Percentiles rank a stretch among this genome's conserved stretches.
These are phyloP conservation scores for Diplodia intermedia DNA, from an alignment of 2,329 filamentous ascomycete species.

Conservation along the genomic window DNA sequence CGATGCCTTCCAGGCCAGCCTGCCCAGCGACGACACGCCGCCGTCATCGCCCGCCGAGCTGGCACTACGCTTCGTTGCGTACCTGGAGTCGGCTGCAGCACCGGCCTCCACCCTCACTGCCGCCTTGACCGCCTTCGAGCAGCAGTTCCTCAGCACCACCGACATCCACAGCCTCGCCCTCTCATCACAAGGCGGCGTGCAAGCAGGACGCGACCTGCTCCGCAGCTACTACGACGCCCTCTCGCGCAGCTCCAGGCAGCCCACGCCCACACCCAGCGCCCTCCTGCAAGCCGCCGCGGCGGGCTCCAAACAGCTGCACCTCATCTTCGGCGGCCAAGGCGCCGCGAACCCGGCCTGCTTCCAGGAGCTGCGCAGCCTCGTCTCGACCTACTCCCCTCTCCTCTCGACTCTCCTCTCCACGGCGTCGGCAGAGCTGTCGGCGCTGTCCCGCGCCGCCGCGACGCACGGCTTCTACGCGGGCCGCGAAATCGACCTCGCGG, in stretches of 20 bases:
- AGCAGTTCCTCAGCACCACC: not conserved
- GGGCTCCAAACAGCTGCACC: not conserved
- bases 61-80: not conserved
- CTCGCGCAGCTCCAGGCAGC: not conserved
- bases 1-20: not conserved
- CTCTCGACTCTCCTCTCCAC: not conserved
- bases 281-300: not conserved
- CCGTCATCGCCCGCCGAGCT: not conserved
- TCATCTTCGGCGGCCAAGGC: slow-evolving; percentile 10
- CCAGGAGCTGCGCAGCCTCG: not conserved
- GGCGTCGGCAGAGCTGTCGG: no score
- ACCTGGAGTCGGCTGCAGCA: not conserved
- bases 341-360: not conserved
- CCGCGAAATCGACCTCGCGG: not conserved
- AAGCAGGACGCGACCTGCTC: no score
- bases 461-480: slow-evolving; percentile 1
- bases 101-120: not conserved
- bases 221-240: slow-evolving; percentile 3
- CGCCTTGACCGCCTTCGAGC: not conserved
- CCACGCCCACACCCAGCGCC: slow-evolving; percentile 36
- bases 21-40: not conserved
- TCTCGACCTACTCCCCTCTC: not conserved
- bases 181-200: not conserved
- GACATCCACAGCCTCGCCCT: slow-evolving; percentile 1
- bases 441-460: not conserved